phyloP scores from a whole-genome alignment of 1,284 basidiomycete species.

The Pascua sp. region DNA sequence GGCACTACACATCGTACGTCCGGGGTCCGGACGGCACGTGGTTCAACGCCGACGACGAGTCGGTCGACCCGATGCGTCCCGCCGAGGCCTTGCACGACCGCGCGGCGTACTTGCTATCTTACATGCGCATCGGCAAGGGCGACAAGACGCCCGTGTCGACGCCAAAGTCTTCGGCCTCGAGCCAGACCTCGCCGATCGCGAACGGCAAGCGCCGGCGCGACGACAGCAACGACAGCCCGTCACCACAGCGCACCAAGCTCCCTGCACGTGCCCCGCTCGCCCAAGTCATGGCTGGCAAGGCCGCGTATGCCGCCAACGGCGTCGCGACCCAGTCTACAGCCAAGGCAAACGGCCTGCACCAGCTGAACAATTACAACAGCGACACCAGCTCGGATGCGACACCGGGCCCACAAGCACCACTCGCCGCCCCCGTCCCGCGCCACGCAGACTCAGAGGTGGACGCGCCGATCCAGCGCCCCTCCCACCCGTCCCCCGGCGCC shows the following conservation, averaged over 20 bases:
- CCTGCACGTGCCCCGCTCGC: neutral
- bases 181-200: neutral
- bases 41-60: conserved; percentile 93
- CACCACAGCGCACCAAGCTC: neutral
- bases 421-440: conserved; percentile 8
- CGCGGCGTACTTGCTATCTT: conserved; percentile 91
- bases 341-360: neutral
- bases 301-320: no score
- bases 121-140: conserved; percentile 56
- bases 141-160: neutral
- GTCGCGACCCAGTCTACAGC: neutral
- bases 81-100: conserved; percentile 60
- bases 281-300: neutral
- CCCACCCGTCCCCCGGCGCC: conserved; percentile 1
- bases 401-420: neutral
- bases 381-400: neutral
- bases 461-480: conserved; percentile 1
- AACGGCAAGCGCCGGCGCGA: neutral
- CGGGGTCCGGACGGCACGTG: conserved; percentile 69
- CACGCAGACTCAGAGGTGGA: neutral
- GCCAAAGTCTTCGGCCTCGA: neutral
- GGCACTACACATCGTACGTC: conserved; percentile 91
- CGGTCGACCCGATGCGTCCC: conserved; percentile 54
- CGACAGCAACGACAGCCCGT: neutral
- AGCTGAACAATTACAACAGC: neutral